Conservation (phyloP, 2,329 filamentous ascomycete species). For the Exophiala dermatitidis region DNA sequence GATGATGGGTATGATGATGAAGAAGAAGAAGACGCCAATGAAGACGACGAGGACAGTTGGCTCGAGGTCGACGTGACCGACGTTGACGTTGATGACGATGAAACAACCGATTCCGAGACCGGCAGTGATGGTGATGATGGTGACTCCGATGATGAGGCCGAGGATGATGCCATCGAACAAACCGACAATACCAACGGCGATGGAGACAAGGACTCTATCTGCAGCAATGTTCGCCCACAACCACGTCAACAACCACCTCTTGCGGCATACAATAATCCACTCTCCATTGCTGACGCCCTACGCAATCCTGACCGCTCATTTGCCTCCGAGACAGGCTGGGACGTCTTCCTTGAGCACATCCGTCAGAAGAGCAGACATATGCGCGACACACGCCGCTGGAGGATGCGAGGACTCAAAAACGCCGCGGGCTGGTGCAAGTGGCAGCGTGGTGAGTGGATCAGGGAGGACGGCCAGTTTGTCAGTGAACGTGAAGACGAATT, state of each 20-base stretch:
- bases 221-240: not conserved
- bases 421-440: conserved; percentile 13
- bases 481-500: conserved; percentile 5
- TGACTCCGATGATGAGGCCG: not conserved
- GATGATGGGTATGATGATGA: no score
- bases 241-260: no score
- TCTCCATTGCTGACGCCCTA: not conserved
- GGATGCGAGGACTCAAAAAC: conserved; percentile 1
- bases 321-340: conserved; percentile 3
- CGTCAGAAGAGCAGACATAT: conserved; percentile 2
- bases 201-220: not conserved
- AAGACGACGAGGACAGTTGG: no score
- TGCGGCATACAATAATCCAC: not conserved
- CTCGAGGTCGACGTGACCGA: no score
- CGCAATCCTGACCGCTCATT: not conserved
- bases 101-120: not conserved
- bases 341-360: conserved; percentile 8
- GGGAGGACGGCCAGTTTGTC: conserved; percentile 2
- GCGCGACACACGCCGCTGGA: conserved; percentile 10
- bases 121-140: not conserved
- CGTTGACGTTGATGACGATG: no score
- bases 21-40: no score
- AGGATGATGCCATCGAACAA: not conserved
- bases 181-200: not conserved
- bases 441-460: not conserved